Evolutionary conservation across 164 flowering plant species (phyloP), one percentile per base, ranked within the genome.

Genomic region (Echeveria elegans): DNA sequence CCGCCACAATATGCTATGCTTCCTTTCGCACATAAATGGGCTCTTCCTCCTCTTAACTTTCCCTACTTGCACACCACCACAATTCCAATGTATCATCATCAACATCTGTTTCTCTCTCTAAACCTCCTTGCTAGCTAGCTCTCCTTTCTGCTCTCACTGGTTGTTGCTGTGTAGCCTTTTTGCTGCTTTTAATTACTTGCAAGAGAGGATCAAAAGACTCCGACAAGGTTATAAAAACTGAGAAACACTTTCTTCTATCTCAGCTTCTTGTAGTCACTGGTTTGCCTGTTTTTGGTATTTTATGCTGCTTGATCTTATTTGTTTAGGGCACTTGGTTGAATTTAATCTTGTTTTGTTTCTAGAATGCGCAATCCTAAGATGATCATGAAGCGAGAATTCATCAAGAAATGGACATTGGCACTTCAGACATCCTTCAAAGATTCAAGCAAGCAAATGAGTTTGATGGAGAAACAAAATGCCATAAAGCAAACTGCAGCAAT

Each of bases 401-500:
- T 88, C 30, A 79, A 77, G 74, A 86, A 77, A 77, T 85, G 90
- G 85, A 66, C 75, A 70, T 61, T 63, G 67, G 85, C 90, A 63
- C 81, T 90, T 48, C 73, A 83, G 68, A 66, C 73, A 64, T 56
- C 32, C 61, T 56, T 31, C 61, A 28, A 19, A 28, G 32, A 11
- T 28, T 70, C 50, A 15, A 43, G 71, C 43, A 50, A 77, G 43
- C 70, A 73, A 26, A 85, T 77, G 87, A 75, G 66, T 64, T 9
- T 83, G 18, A 5, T 72, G 43, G 86, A 89, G 70, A 81, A 92
- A 63, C 89, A 79, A 16, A 12, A 43, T 14, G 83, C 80, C 37
- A 83, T 92, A 67, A 88, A 86, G 75, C 67, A 85, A 12, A 79
- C 95, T 0, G 86, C 96, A 12, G 93, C 90, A 66, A 47, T 85